Conservation (phyloP, 164 flowering plant species). For the Malania oleifera region DNA sequence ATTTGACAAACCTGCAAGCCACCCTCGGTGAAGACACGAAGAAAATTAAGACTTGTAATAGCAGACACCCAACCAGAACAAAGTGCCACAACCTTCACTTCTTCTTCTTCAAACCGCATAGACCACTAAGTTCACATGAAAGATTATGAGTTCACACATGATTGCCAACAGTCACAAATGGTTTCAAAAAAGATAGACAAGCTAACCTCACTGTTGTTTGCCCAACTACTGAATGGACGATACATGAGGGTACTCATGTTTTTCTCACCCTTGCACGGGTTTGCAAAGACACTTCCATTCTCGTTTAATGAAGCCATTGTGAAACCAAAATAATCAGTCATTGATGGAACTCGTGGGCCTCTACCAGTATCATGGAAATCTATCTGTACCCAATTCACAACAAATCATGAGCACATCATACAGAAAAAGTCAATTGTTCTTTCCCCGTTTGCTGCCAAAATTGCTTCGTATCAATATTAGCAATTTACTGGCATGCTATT, state of each 20-base stretch:
- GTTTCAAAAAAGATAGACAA: background rate
- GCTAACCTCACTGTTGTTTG: conserved; percentile 90
- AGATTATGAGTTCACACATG: conserved; percentile 17
- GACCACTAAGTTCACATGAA: conserved; percentile 67
- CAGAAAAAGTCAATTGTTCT: background rate
- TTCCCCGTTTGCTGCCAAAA: no score
- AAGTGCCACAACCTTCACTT: conserved; percentile 89
- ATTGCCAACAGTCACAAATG: background rate
- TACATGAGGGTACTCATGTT: conserved; percentile 93
- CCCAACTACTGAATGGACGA: conserved; percentile 97
- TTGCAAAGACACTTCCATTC: conserved; percentile 91
- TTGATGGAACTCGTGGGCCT: conserved; percentile 92
- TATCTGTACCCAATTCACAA: conserved; percentile 42
- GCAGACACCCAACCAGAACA: conserved; percentile 95
- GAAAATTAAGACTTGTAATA: conserved; percentile 74
- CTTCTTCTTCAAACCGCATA: conserved; percentile 95
- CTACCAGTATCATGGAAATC: conserved; percentile 96
- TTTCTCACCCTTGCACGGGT: conserved; percentile 86
- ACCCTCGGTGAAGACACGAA: conserved; percentile 90
- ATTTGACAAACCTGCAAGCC: conserved; percentile 81
- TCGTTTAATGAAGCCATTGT: conserved; percentile 95
- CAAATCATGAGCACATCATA: background rate
- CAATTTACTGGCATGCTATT: no score
- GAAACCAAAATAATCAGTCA: conserved; percentile 96
- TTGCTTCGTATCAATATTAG: no score